These are phyloP conservation scores for Dioscorea cayenensis DNA, from an alignment of 116 monocot species.

Conservation along the genomic window DNA sequence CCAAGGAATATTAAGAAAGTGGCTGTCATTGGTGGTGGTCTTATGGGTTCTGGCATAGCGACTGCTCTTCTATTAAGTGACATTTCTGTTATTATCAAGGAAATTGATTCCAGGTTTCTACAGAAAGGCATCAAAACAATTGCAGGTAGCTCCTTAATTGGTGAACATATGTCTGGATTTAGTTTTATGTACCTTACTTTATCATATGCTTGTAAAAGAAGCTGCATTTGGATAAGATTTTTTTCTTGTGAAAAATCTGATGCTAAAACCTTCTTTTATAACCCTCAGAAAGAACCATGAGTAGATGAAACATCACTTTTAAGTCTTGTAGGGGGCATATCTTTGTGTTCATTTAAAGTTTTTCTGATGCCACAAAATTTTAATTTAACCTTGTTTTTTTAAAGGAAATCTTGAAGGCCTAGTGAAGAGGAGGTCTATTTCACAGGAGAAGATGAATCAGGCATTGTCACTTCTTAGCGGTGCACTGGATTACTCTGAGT, in stretches of 20 bases:
- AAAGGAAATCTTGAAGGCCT: slow-evolving; percentile 62
- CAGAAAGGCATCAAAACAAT: slow-evolving; percentile 77
- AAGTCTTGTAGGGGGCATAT: not conserved
- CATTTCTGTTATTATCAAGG: slow-evolving; percentile 77
- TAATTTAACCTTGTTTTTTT: not conserved
- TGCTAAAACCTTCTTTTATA: no score
- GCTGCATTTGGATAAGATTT: no score
- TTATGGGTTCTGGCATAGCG: slow-evolving; percentile 98
- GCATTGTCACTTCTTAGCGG: slow-evolving; percentile 73
- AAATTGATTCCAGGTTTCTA: slow-evolving; percentile 62
- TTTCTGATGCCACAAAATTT: not conserved
- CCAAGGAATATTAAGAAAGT: slow-evolving; percentile 76
- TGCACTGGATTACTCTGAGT: slow-evolving; percentile 80
- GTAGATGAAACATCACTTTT: not conserved
- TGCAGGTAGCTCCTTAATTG: slow-evolving; percentile 33
- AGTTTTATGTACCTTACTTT: no score
- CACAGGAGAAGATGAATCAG: slow-evolving; percentile 70
- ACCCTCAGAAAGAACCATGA: no score
- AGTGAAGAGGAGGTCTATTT: slow-evolving; percentile 66
- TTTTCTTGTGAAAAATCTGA: no score
- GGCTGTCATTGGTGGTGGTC: slow-evolving; percentile 96
- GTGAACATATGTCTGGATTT: not conserved
- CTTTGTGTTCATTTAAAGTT: not conserved
- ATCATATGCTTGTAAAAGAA: no score
- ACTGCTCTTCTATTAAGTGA: slow-evolving; percentile 72